Conservation (phyloP, 164 flowering plant genomes). For the Sedum album region DNA sequence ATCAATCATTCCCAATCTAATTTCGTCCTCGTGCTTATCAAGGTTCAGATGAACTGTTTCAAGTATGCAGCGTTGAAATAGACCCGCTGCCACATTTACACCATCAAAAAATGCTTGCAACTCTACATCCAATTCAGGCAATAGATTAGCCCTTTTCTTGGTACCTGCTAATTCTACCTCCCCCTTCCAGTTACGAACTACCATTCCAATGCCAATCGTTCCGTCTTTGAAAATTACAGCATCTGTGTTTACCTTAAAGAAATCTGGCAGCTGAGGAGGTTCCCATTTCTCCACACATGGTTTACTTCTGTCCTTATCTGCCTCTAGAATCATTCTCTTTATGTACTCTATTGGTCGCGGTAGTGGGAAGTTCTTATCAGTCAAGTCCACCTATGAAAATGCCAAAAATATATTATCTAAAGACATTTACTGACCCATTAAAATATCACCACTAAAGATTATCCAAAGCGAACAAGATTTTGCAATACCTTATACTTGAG, state of each 20-base stretch:
- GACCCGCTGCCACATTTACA: background rate
- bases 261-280: background rate
- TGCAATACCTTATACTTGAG: background rate
- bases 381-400: background rate
- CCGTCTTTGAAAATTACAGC: background rate
- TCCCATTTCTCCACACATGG: background rate
- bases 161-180: background rate
- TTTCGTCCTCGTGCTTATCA: background rate
- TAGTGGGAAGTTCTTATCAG: background rate
- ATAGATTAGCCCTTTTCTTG: background rate
- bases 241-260: background rate
- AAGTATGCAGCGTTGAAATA: background rate
- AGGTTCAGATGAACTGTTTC: background rate
- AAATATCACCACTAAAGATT: background rate
- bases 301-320: background rate
- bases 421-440: background rate
- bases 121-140: background rate
- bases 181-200: background rate
- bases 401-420: background rate
- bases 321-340: background rate
- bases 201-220: background rate
- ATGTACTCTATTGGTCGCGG: background rate
- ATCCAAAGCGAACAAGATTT: background rate
- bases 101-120: background rate
- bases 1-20: background rate